Evolutionary conservation across 352 stramenopile species (phyloP), one percentile per base, ranked within the genome.

Genomic region (Phytophthora sojae): DNA sequence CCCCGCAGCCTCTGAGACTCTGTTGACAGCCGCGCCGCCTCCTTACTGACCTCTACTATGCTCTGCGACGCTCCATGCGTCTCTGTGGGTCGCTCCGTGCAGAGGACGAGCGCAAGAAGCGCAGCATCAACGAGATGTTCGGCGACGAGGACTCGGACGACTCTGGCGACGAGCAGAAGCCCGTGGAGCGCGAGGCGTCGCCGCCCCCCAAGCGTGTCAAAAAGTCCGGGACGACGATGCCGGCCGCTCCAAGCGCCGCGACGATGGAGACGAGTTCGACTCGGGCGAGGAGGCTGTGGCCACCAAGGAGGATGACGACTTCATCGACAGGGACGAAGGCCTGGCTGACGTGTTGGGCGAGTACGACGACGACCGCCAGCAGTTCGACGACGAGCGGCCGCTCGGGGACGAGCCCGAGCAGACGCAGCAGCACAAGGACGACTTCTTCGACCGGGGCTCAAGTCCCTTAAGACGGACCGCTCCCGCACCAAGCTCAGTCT

Each of bases 41-140:
- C 47, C 14, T 12, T 25, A 67, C 29, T 58, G 21, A 62, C 42
- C 25, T 64, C 4, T 30, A 32, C 2, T 26, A 12, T 50, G 7
- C 51, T 25, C 30, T 67, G 6, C 9, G 4, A 19, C 50, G 11
- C 6, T 44, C 61, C 25, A 7, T 32, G 29, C 29, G 29, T 32
- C 29, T 32, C 29, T 32, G 29, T 32, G 6, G 6, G 11, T 11
- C 51, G 14, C 8, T 8, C 11, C 6, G 6, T 62, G 45, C 69
- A 92, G 83, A 93, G 52, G 83, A 95, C 51, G 86, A 92, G 67
- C 83, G 81, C 63, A 94, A 93, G 79, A 95, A 94, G 79, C 81
- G 83, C 73, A 92, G 83, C 63, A 93, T 95, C 71, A 94, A 93
- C 64, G 88, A 95, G 66, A 95, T 95, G 88, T 95, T 95, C 68